Evolutionary conservation across 768 basidiomycete genomes (phyloP).

Genomic region (Suillus bovinus): DNA sequence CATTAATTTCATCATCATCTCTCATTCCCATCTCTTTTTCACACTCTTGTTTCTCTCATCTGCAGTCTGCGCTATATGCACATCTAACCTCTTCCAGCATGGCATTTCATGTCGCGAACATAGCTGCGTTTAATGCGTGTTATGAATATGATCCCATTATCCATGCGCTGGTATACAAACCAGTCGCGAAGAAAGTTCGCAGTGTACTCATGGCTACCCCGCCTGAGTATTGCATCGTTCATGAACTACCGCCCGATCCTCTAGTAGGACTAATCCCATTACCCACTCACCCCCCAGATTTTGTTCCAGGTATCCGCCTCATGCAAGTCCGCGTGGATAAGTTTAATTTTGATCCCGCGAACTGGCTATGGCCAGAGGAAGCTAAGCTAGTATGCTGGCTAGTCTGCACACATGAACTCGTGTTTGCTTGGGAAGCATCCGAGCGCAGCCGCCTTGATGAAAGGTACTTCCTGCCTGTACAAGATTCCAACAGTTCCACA

Average conservation of each 20-base stretch:
- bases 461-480: too few species aligned
- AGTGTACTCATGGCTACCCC: accelerated
- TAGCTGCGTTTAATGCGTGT: background rate
- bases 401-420: too few species aligned
- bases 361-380: too few species aligned
- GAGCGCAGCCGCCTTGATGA: too few species aligned
- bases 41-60: too few species aligned
- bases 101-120: accelerated
- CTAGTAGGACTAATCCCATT: background rate
- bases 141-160: accelerated
- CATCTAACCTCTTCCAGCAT: background rate
- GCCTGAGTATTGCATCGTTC: background rate
- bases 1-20: too few species aligned
- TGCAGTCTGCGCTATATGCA: background rate
- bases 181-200: background rate
- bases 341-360: too few species aligned
- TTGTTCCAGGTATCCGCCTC: too few species aligned
- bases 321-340: too few species aligned
- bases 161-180: background rate
- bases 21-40: too few species aligned
- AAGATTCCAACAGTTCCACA: too few species aligned
- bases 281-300: background rate
- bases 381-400: too few species aligned
- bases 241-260: accelerated
- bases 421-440: accelerated